Evolutionary conservation across 208 protist species (phyloP), one percentile per base, ranked within the genome.

Genomic region (Leishmania lainsoni): DNA sequence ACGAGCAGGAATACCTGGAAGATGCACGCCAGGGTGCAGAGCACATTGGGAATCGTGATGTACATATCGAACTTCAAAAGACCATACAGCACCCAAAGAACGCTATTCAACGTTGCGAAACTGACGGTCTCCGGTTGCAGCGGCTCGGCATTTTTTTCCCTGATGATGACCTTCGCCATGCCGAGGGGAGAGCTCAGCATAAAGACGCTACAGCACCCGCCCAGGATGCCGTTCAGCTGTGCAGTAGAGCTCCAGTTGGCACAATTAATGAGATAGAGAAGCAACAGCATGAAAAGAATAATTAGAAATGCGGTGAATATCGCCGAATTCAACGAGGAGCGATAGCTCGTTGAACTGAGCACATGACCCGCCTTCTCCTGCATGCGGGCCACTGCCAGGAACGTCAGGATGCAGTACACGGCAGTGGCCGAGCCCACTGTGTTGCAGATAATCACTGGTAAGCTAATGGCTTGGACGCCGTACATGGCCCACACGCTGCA

Each of bases 101-200:
- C 63, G 69, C 85, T 90, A 81, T 94, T 94, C 17, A 81, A 5
- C 10, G 86, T 89, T 20, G 82, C 91, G 56, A 93, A 89, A 20
- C 78, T 72, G 61, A 93, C 78, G 1, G 83, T 91, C 1, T 88
- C 71, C 1, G 91, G 91, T 79, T 90, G 86, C 75, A 94, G 85
- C 5, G 80, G 76, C 69, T 90, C 87, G 16, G 91, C 91, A 76
- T 93, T 94, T 66, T 88, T 89, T 63, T 87, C 83, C 51, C 80
- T 82, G 69, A 94, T 91, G 75, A 94, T 94, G 77, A 85, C 75
- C 77, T 80, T 85, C 26, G 83, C 86, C 89, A 88, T 87, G 10
- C 79, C 87, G 2, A 94, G 86, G 32, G 91, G 91, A 1, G 91
- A 94, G 74, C 87, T 90, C 12, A 94, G 83, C 91, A 94, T 94